Percentiles rank a stretch among this genome's conserved stretches.
Evolutionary conservation across 495 filamentous ascomycete genomes (phyloP).

Genomic region (Cercophora samala): DNA sequence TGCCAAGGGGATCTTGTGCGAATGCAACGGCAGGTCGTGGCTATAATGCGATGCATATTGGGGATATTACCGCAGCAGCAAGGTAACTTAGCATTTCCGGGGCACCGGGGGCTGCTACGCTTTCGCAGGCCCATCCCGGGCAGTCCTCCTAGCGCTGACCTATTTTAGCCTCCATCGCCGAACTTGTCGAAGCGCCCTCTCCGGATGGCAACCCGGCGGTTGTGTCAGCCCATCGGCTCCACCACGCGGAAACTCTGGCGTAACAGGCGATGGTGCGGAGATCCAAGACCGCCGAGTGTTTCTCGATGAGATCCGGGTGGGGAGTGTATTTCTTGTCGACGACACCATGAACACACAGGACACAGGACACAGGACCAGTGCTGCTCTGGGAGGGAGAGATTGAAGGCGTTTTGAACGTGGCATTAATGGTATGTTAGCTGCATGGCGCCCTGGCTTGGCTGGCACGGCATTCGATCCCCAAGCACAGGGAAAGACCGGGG

Average conservation of each 20-base stretch:
- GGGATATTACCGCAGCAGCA: not conserved
- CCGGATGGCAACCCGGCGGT: not conserved
- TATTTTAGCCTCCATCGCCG: not conserved
- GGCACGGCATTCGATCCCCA: not conserved
- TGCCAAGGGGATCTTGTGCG: not conserved
- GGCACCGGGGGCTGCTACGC: not conserved
- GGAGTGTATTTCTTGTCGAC: too few species aligned
- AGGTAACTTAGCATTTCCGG: conserved; percentile 3
- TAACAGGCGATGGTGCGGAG: not conserved
- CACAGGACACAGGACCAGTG: too few species aligned
- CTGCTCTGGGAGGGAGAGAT: not conserved
- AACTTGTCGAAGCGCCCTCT: not conserved
- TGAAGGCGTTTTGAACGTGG: not conserved
- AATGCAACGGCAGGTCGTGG: conserved; percentile 12
- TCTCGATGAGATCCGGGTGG: not conserved
- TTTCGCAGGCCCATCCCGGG: conserved; percentile 2
- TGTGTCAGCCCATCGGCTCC: not conserved
- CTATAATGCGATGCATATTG: conserved; percentile 12
- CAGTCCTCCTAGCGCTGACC: not conserved
- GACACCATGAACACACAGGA: too few species aligned
- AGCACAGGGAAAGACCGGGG: not conserved
- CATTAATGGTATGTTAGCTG: not conserved
- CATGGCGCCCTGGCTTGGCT: not conserved
- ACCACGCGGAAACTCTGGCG: not conserved
- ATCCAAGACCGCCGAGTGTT: too few species aligned